These are phyloP conservation scores for Tetracladium maxilliforme DNA, from an alignment of 2,329 filamentous ascomycete genomes.

Conservation along the genomic window DNA sequence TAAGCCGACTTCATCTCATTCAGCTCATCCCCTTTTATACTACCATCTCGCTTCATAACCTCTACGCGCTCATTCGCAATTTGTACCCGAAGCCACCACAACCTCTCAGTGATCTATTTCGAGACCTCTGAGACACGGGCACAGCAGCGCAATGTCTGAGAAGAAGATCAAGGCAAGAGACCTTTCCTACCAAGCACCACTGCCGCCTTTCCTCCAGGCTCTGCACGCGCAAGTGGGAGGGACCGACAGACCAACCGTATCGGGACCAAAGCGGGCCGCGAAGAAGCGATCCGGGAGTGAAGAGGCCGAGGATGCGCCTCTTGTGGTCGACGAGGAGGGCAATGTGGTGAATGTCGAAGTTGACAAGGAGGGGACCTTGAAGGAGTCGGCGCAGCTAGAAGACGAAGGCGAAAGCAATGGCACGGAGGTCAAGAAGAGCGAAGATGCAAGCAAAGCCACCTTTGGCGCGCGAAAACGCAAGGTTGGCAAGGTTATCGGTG, in stretches of 20 bases:
- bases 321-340: constrained; percentile 59
- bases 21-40: too few species aligned
- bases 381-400: constrained; percentile 4
- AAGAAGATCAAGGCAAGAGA: constrained; percentile 57
- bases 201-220: constrained; percentile 45
- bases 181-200: constrained; percentile 45
- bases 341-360: constrained; percentile 39
- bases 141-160: constrained; percentile 1
- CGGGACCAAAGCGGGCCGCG: constrained; percentile 27
- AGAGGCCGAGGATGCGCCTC: constrained; percentile 62
- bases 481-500: constrained; percentile 32
- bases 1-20: too few species aligned
- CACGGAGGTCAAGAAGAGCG: constrained; percentile 9
- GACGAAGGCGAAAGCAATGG: constrained; percentile 11
- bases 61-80: too few species aligned
- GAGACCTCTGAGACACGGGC: too few species aligned
- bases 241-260: constrained; percentile 22
- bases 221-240: constrained; percentile 40
- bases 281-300: constrained; percentile 50
- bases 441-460: constrained; percentile 14
- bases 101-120: not conserved
- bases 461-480: constrained; percentile 39
- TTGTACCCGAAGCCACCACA: not conserved
- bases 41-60: too few species aligned
- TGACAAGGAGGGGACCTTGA: constrained; percentile 10